A percentile compares a stretch with the other conserved stretches of the same genome.
Conservation (phyloP, 2,329 filamentous ascomycete genomes). For the Botrytis fragariae region DNA sequence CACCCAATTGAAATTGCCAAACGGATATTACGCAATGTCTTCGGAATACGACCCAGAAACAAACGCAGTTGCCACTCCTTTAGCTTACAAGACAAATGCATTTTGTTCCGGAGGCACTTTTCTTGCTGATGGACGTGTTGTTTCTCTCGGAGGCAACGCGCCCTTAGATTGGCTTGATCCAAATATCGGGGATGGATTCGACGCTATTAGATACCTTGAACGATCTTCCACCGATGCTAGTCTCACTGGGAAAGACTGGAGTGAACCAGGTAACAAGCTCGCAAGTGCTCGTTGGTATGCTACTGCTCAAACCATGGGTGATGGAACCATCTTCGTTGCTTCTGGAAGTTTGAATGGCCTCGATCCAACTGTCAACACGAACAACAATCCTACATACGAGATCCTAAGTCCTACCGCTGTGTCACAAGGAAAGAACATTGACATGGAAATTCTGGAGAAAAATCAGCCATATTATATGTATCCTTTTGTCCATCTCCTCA, state of each 20-base stretch:
- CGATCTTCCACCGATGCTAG: conserved; percentile 46
- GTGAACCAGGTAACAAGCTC: conserved; percentile 54
- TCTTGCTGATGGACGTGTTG: conserved; percentile 54
- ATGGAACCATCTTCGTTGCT: conserved; percentile 57
- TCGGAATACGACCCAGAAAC: conserved; percentile 55
- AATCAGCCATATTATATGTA: conserved; percentile 66
- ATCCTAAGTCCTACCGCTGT: conserved; percentile 51
- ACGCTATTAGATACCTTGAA: conserved; percentile 53
- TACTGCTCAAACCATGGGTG: conserved; percentile 56
- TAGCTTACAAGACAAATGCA: conserved; percentile 56
- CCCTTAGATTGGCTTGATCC: conserved; percentile 54
- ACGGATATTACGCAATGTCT: conserved; percentile 58
- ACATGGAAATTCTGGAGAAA: conserved; percentile 53
- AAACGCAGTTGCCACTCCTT: conserved; percentile 44
- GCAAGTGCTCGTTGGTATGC: conserved; percentile 59
- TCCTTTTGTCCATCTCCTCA: conserved; percentile 58
- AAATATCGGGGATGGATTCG: conserved; percentile 58
- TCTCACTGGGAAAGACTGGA: conserved; percentile 51
- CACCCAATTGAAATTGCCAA: conserved; percentile 52
- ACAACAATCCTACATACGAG: conserved; percentile 65
- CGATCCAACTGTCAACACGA: conserved; percentile 50
- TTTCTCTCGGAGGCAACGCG: conserved; percentile 57
- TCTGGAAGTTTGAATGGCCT: conserved; percentile 59
- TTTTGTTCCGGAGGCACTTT: conserved; percentile 61
- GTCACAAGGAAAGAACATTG: conserved; percentile 47